Base-by-base conservation (phyloP, 139 green algal genomes). In the Monoraphidium neglectum region DNA sequence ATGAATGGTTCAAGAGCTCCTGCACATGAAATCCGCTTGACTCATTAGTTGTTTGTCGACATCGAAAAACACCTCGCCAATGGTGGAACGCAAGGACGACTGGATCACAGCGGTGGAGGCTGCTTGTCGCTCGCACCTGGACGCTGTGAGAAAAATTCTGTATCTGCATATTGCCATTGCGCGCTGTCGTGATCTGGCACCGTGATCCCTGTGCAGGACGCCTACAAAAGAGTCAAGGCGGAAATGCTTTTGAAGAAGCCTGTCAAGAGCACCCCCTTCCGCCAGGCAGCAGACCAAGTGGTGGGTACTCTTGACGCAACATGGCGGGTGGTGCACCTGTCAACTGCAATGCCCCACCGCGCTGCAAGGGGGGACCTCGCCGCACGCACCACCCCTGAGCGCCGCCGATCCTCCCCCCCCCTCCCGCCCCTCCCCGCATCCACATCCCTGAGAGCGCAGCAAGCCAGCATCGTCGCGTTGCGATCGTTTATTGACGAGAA, bases 401-500 rank as follows among this genome's bases (percentile, higher is more conserved):
- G 5, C n/a, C 43, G 13, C 46, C 46, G 23, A 24, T 30, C n/a
- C 43, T 33, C 49, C 16, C 30, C 46, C 26, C 18, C 57, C 47
- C 47, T 32, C 28, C 38, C 26, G 26, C 5, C 28, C 35, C 24
- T 72, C 30, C 21, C 61, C 16, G 15, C 18, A n/a, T 23, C 4
- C 28, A 65, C 63, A 26, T 4, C 5, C 16, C 15, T 38, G 10
- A n/a, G 16, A 28, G 0, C 72, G 66, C 86, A 92, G 87, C 74
- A 77, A 8, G 68, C 77, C 16, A 81, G 81, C 10, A 84, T 92
- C 35, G 16, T 63, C 0, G 57, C 68, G 12, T 67, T 92, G 13
- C 60, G 61, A 28, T 26, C 66, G 0, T 84, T 90, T 15, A 65
- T 92, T 21, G 33, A 62, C 0, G 67, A 67, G n/a, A 84, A 88